A percentile compares a stretch with the other conserved stretches of the same genome.
These are phyloP conservation scores for Pterocarpus santalinus DNA, from an alignment of 306 rosid species.

Conservation along the genomic window DNA sequence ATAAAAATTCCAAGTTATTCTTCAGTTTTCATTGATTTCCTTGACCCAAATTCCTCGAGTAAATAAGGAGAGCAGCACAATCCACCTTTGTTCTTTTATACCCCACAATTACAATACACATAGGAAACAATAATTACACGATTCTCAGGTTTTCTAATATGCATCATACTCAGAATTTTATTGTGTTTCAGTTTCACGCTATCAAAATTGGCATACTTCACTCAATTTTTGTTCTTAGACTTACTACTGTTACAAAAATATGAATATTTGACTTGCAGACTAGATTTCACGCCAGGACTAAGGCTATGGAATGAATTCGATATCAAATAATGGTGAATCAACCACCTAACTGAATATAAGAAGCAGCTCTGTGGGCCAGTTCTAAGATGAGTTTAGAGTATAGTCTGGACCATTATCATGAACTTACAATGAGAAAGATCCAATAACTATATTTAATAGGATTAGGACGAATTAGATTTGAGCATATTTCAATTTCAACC, in stretches of 20 bases:
- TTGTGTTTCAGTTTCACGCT: not conserved
- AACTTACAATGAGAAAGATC: not conserved
- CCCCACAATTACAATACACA: not conserved
- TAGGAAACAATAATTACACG: not conserved
- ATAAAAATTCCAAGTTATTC: too few species aligned
- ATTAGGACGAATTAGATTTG: slow-evolving; percentile 12
- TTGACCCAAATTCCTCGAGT: too few species aligned
- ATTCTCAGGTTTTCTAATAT: not conserved
- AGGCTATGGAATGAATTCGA: slow-evolving; percentile 15
- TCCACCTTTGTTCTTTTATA: not conserved
- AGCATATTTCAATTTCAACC: slow-evolving; percentile 4
- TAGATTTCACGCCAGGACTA: too few species aligned
- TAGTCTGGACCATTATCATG: slow-evolving; percentile 31
- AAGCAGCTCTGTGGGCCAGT: slow-evolving; percentile 17
- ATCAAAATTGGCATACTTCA: not conserved
- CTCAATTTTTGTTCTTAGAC: not conserved
- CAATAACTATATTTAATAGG: not conserved
- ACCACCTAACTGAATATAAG: slow-evolving; percentile 33
- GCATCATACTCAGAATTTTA: not conserved
- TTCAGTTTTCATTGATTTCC: too few species aligned
- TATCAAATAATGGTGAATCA: slow-evolving; percentile 43
- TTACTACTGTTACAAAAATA: not conserved
- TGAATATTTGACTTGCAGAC: not conserved
- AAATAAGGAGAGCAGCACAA: not conserved
- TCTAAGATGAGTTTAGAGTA: slow-evolving; percentile 10